Percentiles rank a stretch among this genome's conserved stretches.
These are phyloP conservation scores for Botrytis porri DNA, from an alignment of 2,329 filamentous ascomycete genomes.

Conservation along the genomic window DNA sequence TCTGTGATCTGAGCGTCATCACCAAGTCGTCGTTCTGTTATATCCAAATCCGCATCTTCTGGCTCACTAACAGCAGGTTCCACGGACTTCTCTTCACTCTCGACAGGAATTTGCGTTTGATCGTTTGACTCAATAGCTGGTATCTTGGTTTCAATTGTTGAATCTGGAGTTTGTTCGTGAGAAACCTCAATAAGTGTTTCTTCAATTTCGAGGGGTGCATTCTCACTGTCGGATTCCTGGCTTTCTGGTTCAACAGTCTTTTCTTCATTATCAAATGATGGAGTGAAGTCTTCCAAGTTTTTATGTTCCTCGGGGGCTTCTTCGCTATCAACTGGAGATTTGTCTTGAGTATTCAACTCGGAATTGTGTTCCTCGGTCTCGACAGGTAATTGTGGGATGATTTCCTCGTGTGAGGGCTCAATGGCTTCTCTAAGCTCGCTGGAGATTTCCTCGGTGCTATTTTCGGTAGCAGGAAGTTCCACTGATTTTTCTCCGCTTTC, in stretches of 20 bases:
- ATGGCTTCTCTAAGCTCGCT: background rate
- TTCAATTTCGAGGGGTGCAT: background rate
- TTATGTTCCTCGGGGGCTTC: background rate
- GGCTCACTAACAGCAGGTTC: background rate
- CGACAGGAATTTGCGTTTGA: background rate
- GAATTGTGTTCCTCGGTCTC: background rate
- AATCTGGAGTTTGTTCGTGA: background rate
- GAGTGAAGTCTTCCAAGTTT: background rate
- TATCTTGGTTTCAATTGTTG: background rate
- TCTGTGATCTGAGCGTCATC: background rate
- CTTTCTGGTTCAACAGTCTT: background rate
- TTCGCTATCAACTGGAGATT: too few species aligned
- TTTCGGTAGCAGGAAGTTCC: background rate
- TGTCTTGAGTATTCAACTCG: background rate
- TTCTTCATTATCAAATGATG: background rate
- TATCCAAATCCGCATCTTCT: background rate
- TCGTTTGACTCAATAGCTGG: background rate
- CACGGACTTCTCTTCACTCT: background rate
- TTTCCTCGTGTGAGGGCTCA: too few species aligned
- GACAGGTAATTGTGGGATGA: background rate
- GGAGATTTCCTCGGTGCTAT: background rate
- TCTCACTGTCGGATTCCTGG: background rate
- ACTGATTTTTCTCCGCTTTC: background rate
- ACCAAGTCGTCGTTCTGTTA: background rate
- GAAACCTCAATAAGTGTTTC: background rate